Base-by-base conservation (phyloP, 2,329 filamentous ascomycete species). In the Fusarium pseudoanthophilum region DNA sequence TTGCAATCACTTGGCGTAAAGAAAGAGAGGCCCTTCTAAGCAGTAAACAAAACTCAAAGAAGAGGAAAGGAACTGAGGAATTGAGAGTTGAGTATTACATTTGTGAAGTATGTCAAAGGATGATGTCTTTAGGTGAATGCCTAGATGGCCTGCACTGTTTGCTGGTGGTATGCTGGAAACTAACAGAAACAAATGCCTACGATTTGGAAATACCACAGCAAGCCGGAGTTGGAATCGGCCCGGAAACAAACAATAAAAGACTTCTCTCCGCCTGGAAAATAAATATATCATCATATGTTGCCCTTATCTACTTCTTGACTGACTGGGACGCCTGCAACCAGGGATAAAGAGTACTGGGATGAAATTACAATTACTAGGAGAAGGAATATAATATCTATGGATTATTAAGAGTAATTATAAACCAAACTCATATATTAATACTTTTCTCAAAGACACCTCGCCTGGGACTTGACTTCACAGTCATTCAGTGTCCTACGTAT, bases 211-310 rank as follows among this genome's bases (percentile, higher is more conserved):
- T 51, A 4, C 16, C 20, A 1, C 2, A 51, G 30, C 11, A 24
- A 2, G 2, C 11, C 21, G 8, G 16, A 14, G 1, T 34, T 14
- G 2, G 4, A 14, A 15, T 20, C 30, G n/a, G n/a, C 16, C 30
- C 21, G 11, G 48, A 14, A 11, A 0, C 2, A 5, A 24, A 34
- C 30, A 5, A 1, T 0, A 20, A 4, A 7, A 5, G 11, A 13
- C 30, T 34, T 34, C 11, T 3, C 5, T 24, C 1, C 16, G 7
- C 11, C 30, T 34, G 8, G 11, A 5, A 51, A 34, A 21, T 34
- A 10, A 34, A 51, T 20, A n/a, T n/a, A 46, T 26, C 2, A 45
- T 45, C 2, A 45, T 20, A 6, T 26, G 5, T 26, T 0, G 24
- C 4, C 24, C 11, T 20, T 7, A 5, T 4, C 24, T 20, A 20